These are phyloP conservation scores for Lathyrus aphaca DNA, from an alignment of 306 rosid species.

Conservation along the genomic window DNA sequence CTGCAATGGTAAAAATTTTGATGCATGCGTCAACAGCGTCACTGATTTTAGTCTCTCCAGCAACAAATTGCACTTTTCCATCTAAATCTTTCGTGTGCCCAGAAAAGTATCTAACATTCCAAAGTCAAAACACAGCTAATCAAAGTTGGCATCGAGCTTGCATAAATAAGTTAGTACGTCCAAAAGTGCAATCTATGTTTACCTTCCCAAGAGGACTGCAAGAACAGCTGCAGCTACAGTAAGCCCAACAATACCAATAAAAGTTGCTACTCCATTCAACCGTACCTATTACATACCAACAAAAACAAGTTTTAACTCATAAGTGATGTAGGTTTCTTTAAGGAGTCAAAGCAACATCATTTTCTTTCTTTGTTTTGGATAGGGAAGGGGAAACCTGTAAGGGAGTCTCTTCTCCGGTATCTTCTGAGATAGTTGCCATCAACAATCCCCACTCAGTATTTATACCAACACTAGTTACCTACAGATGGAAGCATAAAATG, in stretches of 20 bases:
- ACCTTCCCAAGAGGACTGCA: conserved; percentile 83
- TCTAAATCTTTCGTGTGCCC: conserved; percentile 58
- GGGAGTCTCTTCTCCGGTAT: conserved; percentile 97
- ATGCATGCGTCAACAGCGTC: conserved; percentile 62
- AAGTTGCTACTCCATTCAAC: conserved; percentile 97
- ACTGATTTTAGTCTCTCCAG: conserved; percentile 61
- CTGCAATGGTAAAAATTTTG: conserved; percentile 89
- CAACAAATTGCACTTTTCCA: conserved; percentile 56
- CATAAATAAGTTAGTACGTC: conserved; percentile 14
- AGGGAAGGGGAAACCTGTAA: conserved; percentile 65
- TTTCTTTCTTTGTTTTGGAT: conserved; percentile 26
- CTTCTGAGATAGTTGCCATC: conserved; percentile 99
- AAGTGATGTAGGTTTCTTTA: conserved; percentile 7
- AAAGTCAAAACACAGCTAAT: conserved; percentile 37
- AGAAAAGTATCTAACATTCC: conserved; percentile 71
- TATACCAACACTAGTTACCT: conserved; percentile 98
- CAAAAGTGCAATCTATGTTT: conserved; percentile 29
- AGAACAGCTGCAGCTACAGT: conserved; percentile 79
- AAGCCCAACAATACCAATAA: conserved; percentile 94
- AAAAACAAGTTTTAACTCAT: conserved; percentile 35
- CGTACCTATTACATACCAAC: conserved; percentile 74
- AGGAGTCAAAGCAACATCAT: conserved; percentile 33
- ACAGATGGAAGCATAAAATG: conserved; percentile 36
- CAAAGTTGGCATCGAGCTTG: conserved; percentile 34
- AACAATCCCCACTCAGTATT: conserved; percentile 99